Evolutionary conservation across 352 stramenopile species (phyloP).

Genomic region (Achlya hypogyna): DNA sequence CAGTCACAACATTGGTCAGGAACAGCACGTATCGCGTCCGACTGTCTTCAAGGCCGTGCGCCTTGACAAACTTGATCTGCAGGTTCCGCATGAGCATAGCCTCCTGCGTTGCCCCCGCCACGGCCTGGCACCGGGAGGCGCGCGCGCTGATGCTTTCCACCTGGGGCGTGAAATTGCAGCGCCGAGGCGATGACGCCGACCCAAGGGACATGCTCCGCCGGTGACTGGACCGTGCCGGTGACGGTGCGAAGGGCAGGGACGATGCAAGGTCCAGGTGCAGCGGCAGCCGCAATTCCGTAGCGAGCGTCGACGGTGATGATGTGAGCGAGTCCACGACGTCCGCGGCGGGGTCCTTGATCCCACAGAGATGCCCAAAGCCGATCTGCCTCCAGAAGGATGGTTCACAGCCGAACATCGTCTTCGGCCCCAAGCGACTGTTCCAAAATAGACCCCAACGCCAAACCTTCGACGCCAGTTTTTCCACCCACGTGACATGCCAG

Average conservation of each 20-base stretch:
- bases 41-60: conserved; percentile 12
- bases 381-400: not conserved
- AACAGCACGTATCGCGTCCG: not conserved
- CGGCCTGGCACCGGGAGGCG: not conserved
- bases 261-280: not conserved
- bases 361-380: not conserved
- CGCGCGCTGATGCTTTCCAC: no score
- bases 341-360: not conserved
- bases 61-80: conserved; percentile 75
- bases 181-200: not conserved
- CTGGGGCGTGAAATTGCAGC: not conserved
- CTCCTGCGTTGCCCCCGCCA: conserved; percentile 21
- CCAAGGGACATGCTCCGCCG: not conserved
- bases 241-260: not conserved
- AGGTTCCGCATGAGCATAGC: conserved; percentile 63
- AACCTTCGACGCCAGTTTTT: not conserved
- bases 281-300: not conserved
- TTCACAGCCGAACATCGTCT: not conserved
- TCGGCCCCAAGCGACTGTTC: no score
- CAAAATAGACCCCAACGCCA: not conserved
- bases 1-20: not conserved
- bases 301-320: not conserved
- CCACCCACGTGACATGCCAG: no score
- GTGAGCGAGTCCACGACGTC: not conserved
- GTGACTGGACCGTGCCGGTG: not conserved